Conservation (phyloP, 441 rosid species). For the Erodium texanum region DNA sequence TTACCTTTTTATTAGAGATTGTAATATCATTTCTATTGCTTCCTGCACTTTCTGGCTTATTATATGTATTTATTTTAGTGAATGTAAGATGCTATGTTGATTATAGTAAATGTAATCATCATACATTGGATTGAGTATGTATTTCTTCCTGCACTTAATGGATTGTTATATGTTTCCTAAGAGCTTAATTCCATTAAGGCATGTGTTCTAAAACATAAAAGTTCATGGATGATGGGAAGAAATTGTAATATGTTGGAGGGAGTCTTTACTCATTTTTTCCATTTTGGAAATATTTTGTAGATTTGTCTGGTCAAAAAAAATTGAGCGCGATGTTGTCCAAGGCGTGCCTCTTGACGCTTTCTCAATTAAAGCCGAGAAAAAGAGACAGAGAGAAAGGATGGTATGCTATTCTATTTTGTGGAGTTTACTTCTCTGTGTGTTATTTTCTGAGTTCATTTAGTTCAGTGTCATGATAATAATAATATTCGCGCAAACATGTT, state of each 20-base stretch:
- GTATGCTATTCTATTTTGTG: conserved; percentile 25
- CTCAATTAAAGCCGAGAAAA: conserved; percentile 77
- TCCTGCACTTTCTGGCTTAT: too few relatives aligned
- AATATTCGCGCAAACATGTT: not conserved
- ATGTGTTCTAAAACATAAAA: not conserved
- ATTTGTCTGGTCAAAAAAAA: conserved; percentile 91
- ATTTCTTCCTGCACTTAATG: too few relatives aligned
- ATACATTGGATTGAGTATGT: too few relatives aligned
- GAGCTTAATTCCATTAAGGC: not conserved
- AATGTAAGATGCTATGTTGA: not conserved
- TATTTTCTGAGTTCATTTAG: not conserved
- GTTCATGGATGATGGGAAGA: not conserved
- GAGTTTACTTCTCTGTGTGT: not conserved
- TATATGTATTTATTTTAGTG: not conserved
- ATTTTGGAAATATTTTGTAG: conserved; percentile 24
- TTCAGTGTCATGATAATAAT: not conserved
- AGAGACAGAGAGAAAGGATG: conserved; percentile 72
- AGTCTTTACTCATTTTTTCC: not conserved
- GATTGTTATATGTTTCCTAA: too few relatives aligned
- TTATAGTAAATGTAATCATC: not conserved
- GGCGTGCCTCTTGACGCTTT: conserved; percentile 62
- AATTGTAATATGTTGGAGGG: not conserved
- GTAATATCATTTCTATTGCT: not conserved
- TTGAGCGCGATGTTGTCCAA: conserved; percentile 64
- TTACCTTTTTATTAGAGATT: too few relatives aligned